Percentiles rank a stretch among this genome's conserved stretches.
These are phyloP conservation scores for Fomitiporia mediterranea DNA, from an alignment of 1,284 basidiomycete genomes.

Conservation along the genomic window DNA sequence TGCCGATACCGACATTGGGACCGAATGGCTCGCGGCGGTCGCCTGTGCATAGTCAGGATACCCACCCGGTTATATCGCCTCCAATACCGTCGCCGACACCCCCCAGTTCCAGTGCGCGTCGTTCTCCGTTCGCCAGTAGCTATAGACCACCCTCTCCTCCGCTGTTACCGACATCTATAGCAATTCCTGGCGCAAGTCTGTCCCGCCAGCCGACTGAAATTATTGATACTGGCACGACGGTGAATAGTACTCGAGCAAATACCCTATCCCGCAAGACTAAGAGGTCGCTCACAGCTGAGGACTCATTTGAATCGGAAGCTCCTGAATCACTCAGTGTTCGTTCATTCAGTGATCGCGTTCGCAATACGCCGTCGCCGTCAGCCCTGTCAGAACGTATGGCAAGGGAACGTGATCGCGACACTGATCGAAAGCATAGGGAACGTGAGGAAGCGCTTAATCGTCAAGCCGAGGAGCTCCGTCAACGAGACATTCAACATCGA, in stretches of 20 bases:
- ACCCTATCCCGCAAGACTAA: neutral
- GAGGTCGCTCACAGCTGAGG: neutral
- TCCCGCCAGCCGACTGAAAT: constrained; percentile 16
- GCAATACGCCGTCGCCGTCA: neutral
- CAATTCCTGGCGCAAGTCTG: neutral
- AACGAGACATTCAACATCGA: neutral
- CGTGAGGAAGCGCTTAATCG: constrained; percentile 8
- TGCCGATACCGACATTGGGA: constrained; percentile 4
- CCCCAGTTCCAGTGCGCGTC: neutral
- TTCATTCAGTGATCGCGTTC: neutral
- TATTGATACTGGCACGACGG: neutral
- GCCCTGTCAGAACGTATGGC: constrained; percentile 14
- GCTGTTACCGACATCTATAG: neutral
- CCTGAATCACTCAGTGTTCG: neutral
- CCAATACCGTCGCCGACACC: neutral
- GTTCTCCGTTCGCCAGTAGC: neutral
- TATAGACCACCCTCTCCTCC: neutral
- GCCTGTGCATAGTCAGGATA: neutral
- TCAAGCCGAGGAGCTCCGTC: constrained; percentile 2
- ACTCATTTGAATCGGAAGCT: neutral
- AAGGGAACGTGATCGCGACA: constrained; percentile 1
- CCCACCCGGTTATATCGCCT: neutral
- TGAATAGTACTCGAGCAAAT: neutral
- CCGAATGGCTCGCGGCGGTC: constrained; percentile 1
- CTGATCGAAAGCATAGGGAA: neutral